A percentile compares a stretch with the other conserved stretches of the same genome.
Conservation (phyloP, 495 filamentous ascomycete genomes). For the Annulohypoxylon maeteangense region DNA sequence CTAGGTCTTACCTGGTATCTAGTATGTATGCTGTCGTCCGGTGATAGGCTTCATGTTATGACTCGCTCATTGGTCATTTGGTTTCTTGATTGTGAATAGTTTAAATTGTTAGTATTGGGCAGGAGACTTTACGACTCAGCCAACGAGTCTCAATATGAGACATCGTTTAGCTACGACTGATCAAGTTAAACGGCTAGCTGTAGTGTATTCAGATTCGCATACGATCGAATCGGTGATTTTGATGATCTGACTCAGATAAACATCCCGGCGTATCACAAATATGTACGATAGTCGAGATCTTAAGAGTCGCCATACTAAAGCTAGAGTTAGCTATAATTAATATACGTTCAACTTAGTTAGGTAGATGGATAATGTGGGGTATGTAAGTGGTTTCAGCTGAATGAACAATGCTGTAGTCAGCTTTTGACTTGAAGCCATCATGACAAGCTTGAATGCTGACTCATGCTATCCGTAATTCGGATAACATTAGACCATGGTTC, state of each 20-base stretch:
- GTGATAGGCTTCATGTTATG: background rate
- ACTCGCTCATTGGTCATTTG: background rate
- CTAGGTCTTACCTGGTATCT: no score
- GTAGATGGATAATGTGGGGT: background rate
- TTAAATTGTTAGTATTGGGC: background rate
- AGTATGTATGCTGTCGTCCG: background rate
- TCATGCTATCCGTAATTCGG: background rate
- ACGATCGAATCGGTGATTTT: slow-evolving; percentile 12
- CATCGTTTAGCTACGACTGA: background rate
- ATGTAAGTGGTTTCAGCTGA: background rate
- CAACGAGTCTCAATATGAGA: background rate
- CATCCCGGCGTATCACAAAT: background rate
- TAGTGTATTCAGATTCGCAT: background rate
- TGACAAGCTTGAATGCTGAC: slow-evolving; percentile 13
- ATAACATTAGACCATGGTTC: background rate
- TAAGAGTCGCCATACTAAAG: background rate
- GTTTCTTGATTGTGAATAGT: background rate
- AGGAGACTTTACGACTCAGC: background rate
- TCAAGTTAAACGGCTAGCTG: background rate
- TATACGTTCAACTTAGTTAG: background rate
- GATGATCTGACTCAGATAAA: slow-evolving; percentile 17
- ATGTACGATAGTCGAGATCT: background rate
- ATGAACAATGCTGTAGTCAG: background rate
- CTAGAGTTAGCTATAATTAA: background rate
- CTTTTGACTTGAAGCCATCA: background rate